Percentiles rank a stretch among this genome's conserved stretches.
These are phyloP conservation scores for Calendula officinalis DNA, from an alignment of 129 eudicot species.

Conservation along the genomic window DNA sequence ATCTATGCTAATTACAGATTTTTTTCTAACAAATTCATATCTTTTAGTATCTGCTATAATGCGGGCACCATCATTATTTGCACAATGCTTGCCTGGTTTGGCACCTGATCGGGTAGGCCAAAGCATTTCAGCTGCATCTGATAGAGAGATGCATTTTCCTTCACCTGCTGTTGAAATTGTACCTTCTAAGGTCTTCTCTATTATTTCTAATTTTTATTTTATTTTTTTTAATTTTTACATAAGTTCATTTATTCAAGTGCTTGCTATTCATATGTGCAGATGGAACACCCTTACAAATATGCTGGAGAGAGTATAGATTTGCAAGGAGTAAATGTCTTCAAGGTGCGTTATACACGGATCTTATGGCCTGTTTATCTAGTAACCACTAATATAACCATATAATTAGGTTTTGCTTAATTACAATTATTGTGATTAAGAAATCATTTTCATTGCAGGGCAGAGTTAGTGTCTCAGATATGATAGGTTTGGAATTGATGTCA, in stretches of 20 bases:
- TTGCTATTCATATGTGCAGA: slow-evolving; percentile 37
- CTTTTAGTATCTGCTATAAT: slow-evolving; percentile 27
- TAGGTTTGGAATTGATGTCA: slow-evolving; percentile 49
- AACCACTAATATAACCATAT: background rate
- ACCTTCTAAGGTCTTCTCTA: slow-evolving; percentile 57
- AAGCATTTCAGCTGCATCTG: slow-evolving; percentile 44
- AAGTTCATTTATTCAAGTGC: background rate
- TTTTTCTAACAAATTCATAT: background rate
- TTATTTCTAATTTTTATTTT: slow-evolving; percentile 9
- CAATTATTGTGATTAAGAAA: background rate
- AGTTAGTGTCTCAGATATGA: slow-evolving; percentile 67
- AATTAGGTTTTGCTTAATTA: background rate
- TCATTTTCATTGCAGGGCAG: slow-evolving; percentile 49
- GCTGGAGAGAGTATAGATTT: slow-evolving; percentile 63
- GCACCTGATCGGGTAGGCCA: slow-evolving; percentile 58
- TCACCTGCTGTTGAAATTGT: slow-evolving; percentile 82
- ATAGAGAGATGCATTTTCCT: slow-evolving; percentile 60
- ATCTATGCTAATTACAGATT: slow-evolving; percentile 21
- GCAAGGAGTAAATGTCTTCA: slow-evolving; percentile 55
- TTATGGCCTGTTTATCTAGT: background rate
- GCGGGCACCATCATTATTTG: slow-evolving; percentile 71
- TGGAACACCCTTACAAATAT: slow-evolving; percentile 56
- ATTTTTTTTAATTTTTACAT: background rate
- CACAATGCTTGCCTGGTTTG: slow-evolving; percentile 81
- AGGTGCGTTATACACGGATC: slow-evolving; percentile 32